phyloP scores from a whole-genome alignment of 768 basidiomycete species.

The Naematelia encephala region DNA sequence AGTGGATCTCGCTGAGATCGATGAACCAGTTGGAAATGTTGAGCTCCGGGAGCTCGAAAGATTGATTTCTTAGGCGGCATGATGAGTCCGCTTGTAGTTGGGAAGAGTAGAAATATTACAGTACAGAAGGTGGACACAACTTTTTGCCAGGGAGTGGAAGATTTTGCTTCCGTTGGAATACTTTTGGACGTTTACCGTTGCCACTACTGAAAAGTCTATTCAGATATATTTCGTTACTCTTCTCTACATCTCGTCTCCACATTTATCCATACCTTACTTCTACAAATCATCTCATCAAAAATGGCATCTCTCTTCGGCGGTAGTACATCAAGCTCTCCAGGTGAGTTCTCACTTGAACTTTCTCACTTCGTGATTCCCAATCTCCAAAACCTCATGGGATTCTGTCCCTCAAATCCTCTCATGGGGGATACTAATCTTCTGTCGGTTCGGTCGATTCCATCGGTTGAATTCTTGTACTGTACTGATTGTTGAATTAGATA shows the following conservation, averaged over 20 bases:
- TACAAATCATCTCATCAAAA: conserved; percentile 3
- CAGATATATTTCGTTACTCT: not conserved
- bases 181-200: not conserved
- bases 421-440: no score
- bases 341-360: conserved; percentile 2
- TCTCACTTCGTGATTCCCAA: not conserved
- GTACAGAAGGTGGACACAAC: not conserved
- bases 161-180: conserved; percentile 30
- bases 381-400: no score
- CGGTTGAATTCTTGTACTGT: no score
- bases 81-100: not conserved
- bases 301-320: conserved; percentile 37
- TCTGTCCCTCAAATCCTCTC: no score
- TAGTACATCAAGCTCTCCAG: not conserved
- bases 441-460: no score
- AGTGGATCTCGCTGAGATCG: conserved; percentile 93
- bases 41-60: conserved; percentile 82
- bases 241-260: conserved; percentile 4
- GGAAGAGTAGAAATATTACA: not conserved
- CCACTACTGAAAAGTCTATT: conserved; percentile 1
- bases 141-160: conserved; percentile 11
- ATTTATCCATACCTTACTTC: not conserved
- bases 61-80: conserved; percentile 58
- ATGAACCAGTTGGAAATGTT: conserved; percentile 96
- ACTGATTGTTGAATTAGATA: conserved; percentile 28